Conservation (phyloP, 179 eudicot genomes). For the Beta corolliflora region DNA sequence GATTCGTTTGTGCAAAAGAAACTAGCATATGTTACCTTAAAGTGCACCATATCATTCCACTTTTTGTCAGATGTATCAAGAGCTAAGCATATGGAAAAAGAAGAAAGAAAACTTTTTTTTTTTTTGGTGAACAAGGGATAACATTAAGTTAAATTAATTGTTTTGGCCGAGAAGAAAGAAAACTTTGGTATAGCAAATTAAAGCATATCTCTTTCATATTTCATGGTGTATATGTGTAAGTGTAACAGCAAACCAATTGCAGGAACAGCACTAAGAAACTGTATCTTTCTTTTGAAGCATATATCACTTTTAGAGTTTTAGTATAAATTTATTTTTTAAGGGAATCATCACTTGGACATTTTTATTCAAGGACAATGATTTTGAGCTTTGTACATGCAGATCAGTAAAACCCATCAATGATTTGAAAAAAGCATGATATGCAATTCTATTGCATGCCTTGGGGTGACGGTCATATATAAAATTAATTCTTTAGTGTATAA, state of each 20-base stretch:
- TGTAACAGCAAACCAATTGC: not conserved
- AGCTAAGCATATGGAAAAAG: conserved; percentile 14
- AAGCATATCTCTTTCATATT: not conserved
- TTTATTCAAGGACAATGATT: conserved; percentile 14
- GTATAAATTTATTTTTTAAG: not conserved
- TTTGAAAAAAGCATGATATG: not conserved
- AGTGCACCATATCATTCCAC: conserved; percentile 33
- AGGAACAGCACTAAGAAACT: conserved; percentile 22
- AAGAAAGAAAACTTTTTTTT: too few relatives aligned
- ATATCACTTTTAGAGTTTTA: not conserved
- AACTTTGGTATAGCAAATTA: not conserved
- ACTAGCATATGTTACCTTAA: conserved; percentile 28
- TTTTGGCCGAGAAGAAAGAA: too few relatives aligned
- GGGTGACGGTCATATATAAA: not conserved
- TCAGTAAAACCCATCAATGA: not conserved
- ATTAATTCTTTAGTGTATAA: too few relatives aligned
- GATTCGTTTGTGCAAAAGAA: conserved; percentile 8
- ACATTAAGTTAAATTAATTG: too few relatives aligned
- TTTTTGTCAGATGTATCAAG: conserved; percentile 23
- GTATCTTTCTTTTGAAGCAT: conserved; percentile 24
- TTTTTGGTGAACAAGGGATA: too few relatives aligned
- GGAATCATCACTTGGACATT: conserved; percentile 23
- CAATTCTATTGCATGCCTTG: conserved; percentile 1
- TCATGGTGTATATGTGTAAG: not conserved
- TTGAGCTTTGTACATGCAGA: not conserved